Percentiles rank a stretch among this genome's conserved stretches.
These are phyloP conservation scores for Misopates orontium DNA, from an alignment of 257 asterid species.

Conservation along the genomic window DNA sequence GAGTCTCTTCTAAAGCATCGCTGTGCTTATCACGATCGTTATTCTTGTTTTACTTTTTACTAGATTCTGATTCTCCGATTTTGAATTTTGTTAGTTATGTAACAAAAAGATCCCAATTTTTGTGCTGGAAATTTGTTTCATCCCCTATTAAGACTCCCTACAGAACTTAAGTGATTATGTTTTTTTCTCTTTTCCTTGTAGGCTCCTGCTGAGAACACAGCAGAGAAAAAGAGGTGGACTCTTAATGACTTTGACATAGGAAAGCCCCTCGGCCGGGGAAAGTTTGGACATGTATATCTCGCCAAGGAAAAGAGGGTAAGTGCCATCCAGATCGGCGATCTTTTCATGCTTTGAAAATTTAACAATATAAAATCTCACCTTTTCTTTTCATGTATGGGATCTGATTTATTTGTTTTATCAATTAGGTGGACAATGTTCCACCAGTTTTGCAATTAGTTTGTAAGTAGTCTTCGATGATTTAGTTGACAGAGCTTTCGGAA, in stretches of 20 bases:
- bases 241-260: constrained; percentile 79
- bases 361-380: not conserved
- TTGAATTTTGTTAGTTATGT: not conserved
- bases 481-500: too few species aligned
- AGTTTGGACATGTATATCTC: constrained; percentile 87
- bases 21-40: not conserved
- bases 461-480: not conserved
- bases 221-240: constrained; percentile 75
- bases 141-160: not conserved
- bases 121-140: not conserved
- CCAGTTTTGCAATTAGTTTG: not conserved
- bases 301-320: constrained; percentile 83
- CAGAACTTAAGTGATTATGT: not conserved
- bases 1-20: too few species aligned
- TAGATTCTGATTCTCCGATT: not conserved
- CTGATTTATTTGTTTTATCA: not conserved
- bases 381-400: not conserved
- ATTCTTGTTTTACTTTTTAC: not conserved
- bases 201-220: constrained; percentile 52
- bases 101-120: not conserved
- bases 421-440: not conserved
- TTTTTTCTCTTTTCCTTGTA: constrained; percentile 5
- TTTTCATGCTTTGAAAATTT: constrained; percentile 15
- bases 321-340: constrained; percentile 11
- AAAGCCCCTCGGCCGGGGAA: constrained; percentile 92